Evolutionary conservation across 2,329 filamentous ascomycete genomes (phyloP).

Genomic region (Didymella segeticola): DNA sequence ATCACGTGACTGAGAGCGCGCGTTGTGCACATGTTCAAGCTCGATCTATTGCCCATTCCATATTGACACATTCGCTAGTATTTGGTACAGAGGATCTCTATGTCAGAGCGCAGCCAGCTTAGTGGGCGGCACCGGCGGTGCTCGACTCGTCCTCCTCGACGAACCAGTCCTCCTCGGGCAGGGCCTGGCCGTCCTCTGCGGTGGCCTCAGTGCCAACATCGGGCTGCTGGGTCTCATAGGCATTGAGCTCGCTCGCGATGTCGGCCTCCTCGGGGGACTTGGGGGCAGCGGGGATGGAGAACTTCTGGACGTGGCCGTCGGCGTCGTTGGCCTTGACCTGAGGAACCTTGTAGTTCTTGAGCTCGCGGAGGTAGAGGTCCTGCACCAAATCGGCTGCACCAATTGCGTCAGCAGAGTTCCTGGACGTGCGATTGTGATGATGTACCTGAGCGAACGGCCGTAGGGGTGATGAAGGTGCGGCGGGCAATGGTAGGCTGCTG

Average conservation of each 20-base stretch:
- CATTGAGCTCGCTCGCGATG: constrained; percentile 87
- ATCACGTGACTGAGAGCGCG: constrained; percentile 31
- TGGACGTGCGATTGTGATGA: constrained; percentile 38
- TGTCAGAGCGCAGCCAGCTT: constrained; percentile 21
- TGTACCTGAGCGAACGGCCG: constrained; percentile 67
- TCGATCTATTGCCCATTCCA: constrained; percentile 35
- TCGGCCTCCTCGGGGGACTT: constrained; percentile 91
- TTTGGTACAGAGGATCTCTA: constrained; percentile 42
- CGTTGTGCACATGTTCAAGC: constrained; percentile 3
- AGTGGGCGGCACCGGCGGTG: constrained; percentile 49
- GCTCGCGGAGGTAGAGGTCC: constrained; percentile 95
- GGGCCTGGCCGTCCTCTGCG: constrained; percentile 64
- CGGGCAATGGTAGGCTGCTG: constrained; percentile 63
- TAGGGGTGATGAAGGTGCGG: constrained; percentile 69
- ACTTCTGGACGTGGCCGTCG: constrained; percentile 90
- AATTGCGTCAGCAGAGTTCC: constrained; percentile 42
- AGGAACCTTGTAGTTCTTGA: constrained; percentile 91
- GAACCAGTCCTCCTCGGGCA: constrained; percentile 76
- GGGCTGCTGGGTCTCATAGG: constrained; percentile 92
- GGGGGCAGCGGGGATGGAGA: constrained; percentile 79
- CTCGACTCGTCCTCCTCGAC: constrained; percentile 70
- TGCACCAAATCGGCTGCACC: constrained; percentile 90
- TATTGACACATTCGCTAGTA: constrained; percentile 45
- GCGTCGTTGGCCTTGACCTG: constrained; percentile 84
- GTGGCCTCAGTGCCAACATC: constrained; percentile 80